Evolutionary conservation across 345 rosid species (phyloP).

Genomic region (Aethionema arabicum): DNA sequence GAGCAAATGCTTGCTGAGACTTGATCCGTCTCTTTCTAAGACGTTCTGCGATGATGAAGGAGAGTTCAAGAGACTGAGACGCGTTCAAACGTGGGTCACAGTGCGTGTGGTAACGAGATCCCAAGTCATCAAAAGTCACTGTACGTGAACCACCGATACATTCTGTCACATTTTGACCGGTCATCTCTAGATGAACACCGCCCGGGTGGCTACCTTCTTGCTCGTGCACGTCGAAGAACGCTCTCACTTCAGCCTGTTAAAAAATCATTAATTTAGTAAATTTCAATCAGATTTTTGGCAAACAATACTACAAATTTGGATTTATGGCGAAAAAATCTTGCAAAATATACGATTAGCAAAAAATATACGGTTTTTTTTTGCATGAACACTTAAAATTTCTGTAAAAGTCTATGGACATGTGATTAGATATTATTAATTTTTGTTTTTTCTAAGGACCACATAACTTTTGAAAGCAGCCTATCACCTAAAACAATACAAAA

Average conservation of each 20-base stretch:
- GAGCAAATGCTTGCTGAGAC: constrained; percentile 42
- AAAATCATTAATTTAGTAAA: background rate
- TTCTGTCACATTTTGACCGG: constrained; percentile 72
- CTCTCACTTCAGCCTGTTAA: constrained; percentile 61
- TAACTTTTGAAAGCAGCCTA: background rate
- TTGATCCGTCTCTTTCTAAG: constrained; percentile 65
- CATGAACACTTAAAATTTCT: too few species aligned
- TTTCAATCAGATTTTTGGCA: background rate
- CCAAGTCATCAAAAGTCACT: constrained; percentile 68
- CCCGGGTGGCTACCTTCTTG: constrained; percentile 80
- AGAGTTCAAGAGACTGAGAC: constrained; percentile 67
- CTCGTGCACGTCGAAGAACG: constrained; percentile 71
- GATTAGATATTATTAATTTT: background rate
- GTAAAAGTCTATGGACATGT: background rate
- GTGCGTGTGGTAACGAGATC: constrained; percentile 65
- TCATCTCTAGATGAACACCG: constrained; percentile 68
- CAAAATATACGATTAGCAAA: too few species aligned
- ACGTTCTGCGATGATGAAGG: constrained; percentile 70
- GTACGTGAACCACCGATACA: constrained; percentile 71
- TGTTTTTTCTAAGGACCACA: constrained; percentile 21
- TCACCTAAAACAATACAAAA: constrained; percentile 14
- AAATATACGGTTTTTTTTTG: too few species aligned
- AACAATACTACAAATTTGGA: constrained; percentile 1
- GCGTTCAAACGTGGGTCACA: constrained; percentile 72
- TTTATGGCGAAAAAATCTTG: too few species aligned